Percentiles rank a stretch among this genome's conserved stretches.
phyloP scores from a whole-genome alignment of 1,284 basidiomycete genomes.

The Cutaneotrichosporon daszewskae region DNA sequence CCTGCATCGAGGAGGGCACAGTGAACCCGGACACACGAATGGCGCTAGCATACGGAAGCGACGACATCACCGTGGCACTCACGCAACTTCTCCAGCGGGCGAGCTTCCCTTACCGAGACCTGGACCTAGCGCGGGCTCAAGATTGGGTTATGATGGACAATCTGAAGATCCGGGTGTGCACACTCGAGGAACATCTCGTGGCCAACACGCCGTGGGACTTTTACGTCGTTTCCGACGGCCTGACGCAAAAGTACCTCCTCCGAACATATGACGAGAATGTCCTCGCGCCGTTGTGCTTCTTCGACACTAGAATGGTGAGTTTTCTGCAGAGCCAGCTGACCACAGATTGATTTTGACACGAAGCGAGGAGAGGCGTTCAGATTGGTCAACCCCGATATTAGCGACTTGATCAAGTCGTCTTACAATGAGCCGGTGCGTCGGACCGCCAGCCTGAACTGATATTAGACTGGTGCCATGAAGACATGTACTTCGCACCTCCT shows the following conservation, averaged over 20 bases:
- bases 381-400: constrained; percentile 36
- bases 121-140: constrained; percentile 67
- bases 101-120: constrained; percentile 79
- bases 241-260: constrained; percentile 81
- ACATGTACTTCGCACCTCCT: constrained; percentile 78
- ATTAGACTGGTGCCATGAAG: constrained; percentile 78
- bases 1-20: constrained; percentile 93
- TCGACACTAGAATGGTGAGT: constrained; percentile 79
- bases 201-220: constrained; percentile 86
- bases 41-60: constrained; percentile 79
- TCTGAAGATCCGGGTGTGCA: constrained; percentile 74
- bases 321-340: constrained; percentile 17
- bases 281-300: constrained; percentile 88
- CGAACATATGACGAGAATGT: constrained; percentile 95
- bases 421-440: constrained; percentile 45
- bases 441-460: too few species aligned
- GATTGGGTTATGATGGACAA: constrained; percentile 88
- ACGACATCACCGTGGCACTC: constrained; percentile 87
- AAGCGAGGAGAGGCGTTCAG: constrained; percentile 53
- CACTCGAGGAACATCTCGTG: constrained; percentile 79
- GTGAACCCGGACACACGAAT: constrained; percentile 85
- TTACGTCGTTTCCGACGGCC: constrained; percentile 67
- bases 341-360: constrained; percentile 69
- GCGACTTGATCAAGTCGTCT: constrained; percentile 42
- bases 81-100: constrained; percentile 73